Evolutionary conservation across 495 filamentous ascomycete genomes (phyloP).

Genomic region (Pyrenula massariospora): DNA sequence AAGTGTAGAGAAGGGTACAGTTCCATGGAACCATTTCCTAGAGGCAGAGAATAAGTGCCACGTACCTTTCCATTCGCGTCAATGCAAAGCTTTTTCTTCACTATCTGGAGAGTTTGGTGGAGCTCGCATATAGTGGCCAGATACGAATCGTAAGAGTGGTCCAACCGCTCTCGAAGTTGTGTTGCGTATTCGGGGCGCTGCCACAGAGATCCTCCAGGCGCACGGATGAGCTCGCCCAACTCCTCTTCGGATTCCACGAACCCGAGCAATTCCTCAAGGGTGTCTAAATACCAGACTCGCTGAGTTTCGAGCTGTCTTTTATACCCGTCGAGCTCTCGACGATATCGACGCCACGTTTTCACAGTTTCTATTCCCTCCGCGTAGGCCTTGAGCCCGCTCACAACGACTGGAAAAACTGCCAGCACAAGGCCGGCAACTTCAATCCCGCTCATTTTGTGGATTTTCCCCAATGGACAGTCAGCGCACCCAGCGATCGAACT

Average conservation of each 20-base stretch:
- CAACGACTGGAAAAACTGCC: conserved; percentile 14
- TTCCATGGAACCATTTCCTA: too few species aligned
- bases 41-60: neutral
- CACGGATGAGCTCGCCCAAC: conserved; percentile 3
- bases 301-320: conserved; percentile 9
- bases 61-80: neutral
- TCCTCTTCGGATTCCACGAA: conserved; percentile 10
- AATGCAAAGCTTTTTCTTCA: neutral
- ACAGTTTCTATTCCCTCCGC: conserved; percentile 14
- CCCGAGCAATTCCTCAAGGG: conserved; percentile 13
- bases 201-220: conserved; percentile 6
- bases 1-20: too few species aligned
- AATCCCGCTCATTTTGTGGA: conserved; percentile 13
- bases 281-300: conserved; percentile 11
- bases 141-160: conserved; percentile 9
- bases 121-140: neutral
- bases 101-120: neutral
- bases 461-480: neutral
- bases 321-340: conserved; percentile 9
- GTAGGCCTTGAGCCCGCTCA: conserved; percentile 16
- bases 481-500: too few species aligned
- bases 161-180: conserved; percentile 5
- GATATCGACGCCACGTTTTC: conserved; percentile 11
- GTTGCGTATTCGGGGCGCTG: conserved; percentile 1
- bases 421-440: conserved; percentile 15